Conservation (phyloP, 2,329 filamentous ascomycete genomes). For the Anisogramma anomala region DNA sequence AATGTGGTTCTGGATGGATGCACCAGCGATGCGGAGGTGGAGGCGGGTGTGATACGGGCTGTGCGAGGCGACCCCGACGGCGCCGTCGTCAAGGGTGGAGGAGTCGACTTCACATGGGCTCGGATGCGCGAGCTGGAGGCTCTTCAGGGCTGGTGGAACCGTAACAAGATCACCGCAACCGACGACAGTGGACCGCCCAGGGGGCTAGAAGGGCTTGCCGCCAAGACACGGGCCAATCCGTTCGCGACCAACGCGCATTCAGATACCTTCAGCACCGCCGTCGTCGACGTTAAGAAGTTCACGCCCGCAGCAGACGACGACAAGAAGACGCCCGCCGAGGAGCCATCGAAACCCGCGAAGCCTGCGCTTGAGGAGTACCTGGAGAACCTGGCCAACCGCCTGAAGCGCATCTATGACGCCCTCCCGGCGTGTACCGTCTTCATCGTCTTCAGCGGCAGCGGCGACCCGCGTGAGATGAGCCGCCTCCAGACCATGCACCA, state of each 20-base stretch:
- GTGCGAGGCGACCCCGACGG: constrained; percentile 47
- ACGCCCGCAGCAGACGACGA: constrained; percentile 8
- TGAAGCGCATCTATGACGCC: constrained; percentile 43
- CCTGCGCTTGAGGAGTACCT: constrained; percentile 36
- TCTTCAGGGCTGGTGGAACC: constrained; percentile 57
- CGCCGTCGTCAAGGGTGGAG: constrained; percentile 43
- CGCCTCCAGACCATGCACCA: constrained; percentile 48
- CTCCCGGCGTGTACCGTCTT: constrained; percentile 55
- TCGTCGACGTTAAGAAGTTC: constrained; percentile 8
- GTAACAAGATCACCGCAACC: constrained; percentile 32
- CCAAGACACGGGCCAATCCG: constrained; percentile 8
- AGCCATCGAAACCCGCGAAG: neutral
- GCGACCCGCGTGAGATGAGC: constrained; percentile 56
- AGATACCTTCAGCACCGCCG: constrained; percentile 9
- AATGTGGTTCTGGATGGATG: constrained; percentile 44
- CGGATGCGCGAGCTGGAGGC: constrained; percentile 55
- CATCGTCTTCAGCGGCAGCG: constrained; percentile 53
- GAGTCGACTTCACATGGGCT: constrained; percentile 57
- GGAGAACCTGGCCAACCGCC: constrained; percentile 33
- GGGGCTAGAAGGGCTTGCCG: constrained; percentile 18
- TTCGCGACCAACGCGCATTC: constrained; percentile 6
- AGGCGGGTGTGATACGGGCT: constrained; percentile 43
- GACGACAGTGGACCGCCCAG: constrained; percentile 19
- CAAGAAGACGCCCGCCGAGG: neutral
- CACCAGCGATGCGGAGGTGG: constrained; percentile 47